Conservation (phyloP, 1,284 basidiomycete genomes). For the Leccinum glutinopallens region DNA sequence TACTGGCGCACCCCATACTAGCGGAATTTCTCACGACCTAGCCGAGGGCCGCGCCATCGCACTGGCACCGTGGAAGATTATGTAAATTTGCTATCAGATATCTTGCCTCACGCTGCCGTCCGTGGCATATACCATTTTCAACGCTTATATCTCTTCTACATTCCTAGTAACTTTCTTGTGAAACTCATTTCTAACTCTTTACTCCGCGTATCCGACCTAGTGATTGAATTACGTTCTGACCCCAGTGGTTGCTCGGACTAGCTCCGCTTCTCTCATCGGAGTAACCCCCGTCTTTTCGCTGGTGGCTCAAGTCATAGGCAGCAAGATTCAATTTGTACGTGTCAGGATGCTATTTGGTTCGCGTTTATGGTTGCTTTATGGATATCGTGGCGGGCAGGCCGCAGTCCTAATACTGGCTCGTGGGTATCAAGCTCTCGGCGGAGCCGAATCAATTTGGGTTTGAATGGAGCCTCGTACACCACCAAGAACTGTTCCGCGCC, state of each 20-base stretch:
- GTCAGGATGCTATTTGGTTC: slow-evolving; percentile 3
- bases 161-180: not conserved
- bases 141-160: not conserved
- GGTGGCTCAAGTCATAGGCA: not conserved
- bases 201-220: not conserved
- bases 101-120: not conserved
- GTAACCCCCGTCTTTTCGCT: not conserved
- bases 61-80: not conserved
- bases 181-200: not conserved
- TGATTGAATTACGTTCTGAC: not conserved
- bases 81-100: not conserved
- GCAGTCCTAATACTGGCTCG: not conserved
- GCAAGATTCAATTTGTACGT: slow-evolving; percentile 14
- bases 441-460: not conserved
- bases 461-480: slow-evolving; percentile 20
- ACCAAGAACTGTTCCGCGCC: not conserved
- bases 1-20: not conserved
- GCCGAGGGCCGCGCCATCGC: not conserved
- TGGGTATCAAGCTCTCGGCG: not conserved
- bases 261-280: not conserved
- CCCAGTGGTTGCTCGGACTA: not conserved
- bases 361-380: slow-evolving; percentile 8
- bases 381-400: not conserved
- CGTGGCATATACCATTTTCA: not conserved
- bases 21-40: not conserved